A percentile compares a stretch with the other conserved stretches of the same genome.
These are phyloP conservation scores for Daldinia concentrica DNA, from an alignment of 495 filamentous ascomycete species.

Conservation along the genomic window DNA sequence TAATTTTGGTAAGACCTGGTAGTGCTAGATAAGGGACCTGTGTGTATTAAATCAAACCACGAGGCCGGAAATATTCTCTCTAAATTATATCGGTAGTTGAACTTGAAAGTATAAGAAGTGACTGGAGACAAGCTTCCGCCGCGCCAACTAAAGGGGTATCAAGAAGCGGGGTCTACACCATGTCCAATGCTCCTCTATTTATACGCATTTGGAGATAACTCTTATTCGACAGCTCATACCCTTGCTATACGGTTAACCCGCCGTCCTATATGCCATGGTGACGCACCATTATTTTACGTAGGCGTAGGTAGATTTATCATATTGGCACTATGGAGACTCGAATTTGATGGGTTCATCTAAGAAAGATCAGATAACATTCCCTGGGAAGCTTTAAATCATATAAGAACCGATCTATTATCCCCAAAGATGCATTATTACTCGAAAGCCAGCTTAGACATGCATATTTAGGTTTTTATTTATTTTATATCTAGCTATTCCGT, in stretches of 20 bases:
- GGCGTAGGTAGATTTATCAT: neutral
- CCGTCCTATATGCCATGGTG: neutral
- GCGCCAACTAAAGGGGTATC: neutral
- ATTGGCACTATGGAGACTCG: neutral
- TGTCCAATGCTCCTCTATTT: neutral
- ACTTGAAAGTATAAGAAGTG: neutral
- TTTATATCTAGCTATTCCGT: neutral
- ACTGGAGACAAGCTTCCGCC: neutral
- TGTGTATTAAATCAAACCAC: too few species aligned
- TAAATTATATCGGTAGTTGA: neutral
- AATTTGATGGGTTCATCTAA: neutral
- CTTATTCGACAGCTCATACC: neutral
- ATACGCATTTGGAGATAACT: neutral
- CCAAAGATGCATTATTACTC: neutral
- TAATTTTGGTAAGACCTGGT: neutral
- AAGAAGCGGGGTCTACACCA: slow-evolving; percentile 2
- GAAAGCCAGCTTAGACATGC: neutral
- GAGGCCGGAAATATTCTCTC: too few species aligned
- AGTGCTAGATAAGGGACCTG: neutral
- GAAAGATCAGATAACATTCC: neutral
- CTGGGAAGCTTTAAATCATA: neutral
- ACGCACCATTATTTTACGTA: neutral
- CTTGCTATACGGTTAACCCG: neutral
- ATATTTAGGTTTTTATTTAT: neutral
- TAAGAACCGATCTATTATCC: neutral